A percentile compares a stretch with the other conserved stretches of the same genome.
phyloP scores from a whole-genome alignment of 495 filamentous ascomycete species.

The Tuber melanosporum region DNA sequence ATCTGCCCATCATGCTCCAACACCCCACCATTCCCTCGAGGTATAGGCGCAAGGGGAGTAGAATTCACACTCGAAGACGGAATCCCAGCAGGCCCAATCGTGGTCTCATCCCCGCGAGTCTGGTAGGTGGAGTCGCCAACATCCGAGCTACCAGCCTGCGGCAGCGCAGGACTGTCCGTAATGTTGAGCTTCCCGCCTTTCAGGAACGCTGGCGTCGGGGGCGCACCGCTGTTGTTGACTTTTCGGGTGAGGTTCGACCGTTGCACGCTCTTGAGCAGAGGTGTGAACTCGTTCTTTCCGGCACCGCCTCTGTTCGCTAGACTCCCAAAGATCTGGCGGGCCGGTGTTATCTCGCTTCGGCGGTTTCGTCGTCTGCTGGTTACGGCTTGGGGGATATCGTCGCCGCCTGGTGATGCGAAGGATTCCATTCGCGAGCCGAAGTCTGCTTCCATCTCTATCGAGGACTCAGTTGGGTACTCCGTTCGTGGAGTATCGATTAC shows the following conservation, averaged over 20 bases:
- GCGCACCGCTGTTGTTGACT: slow-evolving; percentile 52
- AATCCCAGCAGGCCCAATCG: slow-evolving; percentile 37
- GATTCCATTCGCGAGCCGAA: slow-evolving; percentile 49
- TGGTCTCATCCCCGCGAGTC: slow-evolving; percentile 46
- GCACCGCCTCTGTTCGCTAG: slow-evolving; percentile 52
- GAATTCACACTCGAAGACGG: slow-evolving; percentile 73
- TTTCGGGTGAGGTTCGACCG: slow-evolving; percentile 65
- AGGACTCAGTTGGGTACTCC: slow-evolving; percentile 25
- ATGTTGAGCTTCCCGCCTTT: slow-evolving; percentile 55
- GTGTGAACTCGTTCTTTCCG: slow-evolving; percentile 78
- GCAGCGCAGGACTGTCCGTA: slow-evolving; percentile 61
- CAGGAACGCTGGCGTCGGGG: slow-evolving; percentile 64
- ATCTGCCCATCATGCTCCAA: slow-evolving; percentile 76
- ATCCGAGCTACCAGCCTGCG: slow-evolving; percentile 50
- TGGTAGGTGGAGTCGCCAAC: slow-evolving; percentile 52
- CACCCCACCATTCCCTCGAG: slow-evolving; percentile 53
- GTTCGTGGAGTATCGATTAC: slow-evolving; percentile 27
- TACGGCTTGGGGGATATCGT: slow-evolving; percentile 58
- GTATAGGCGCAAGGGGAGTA: slow-evolving; percentile 66
- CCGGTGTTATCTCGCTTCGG: slow-evolving; percentile 59
- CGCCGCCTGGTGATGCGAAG: slow-evolving; percentile 73
- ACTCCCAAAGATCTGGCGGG: slow-evolving; percentile 51
- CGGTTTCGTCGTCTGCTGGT: slow-evolving; percentile 55
- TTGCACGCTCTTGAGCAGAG: slow-evolving; percentile 81
- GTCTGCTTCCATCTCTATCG: slow-evolving; percentile 30